Evolutionary conservation across 345 rosid genomes (phyloP).

Genomic region (Punica granatum): DNA sequence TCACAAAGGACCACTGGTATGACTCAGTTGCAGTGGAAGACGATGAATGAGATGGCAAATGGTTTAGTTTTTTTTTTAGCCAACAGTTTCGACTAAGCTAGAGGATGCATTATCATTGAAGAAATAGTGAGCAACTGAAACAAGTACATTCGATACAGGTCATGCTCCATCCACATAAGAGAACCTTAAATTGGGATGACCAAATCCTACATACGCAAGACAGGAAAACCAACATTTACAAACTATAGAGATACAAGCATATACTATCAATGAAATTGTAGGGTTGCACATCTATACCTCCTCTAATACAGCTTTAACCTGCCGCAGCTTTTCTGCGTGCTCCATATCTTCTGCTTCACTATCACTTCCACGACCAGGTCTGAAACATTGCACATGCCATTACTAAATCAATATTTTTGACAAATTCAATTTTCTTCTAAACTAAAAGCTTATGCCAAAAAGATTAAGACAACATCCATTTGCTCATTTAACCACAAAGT

Average conservation of each 20-base stretch:
- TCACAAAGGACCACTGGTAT: background rate
- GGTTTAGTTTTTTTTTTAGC: background rate
- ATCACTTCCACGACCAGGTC: conserved; percentile 93
- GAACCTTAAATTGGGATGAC: background rate
- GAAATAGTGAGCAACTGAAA: background rate
- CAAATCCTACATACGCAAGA: background rate
- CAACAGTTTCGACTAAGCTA: too few species aligned
- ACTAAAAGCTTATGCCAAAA: background rate
- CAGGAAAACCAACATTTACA: background rate
- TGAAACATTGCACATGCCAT: conserved; percentile 12
- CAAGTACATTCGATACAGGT: background rate
- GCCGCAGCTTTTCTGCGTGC: conserved; percentile 99
- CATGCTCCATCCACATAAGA: background rate
- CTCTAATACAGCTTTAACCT: conserved; percentile 98
- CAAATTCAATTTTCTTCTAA: background rate
- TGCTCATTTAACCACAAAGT: background rate
- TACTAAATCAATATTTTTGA: background rate
- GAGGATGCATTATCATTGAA: background rate
- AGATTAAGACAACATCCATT: background rate
- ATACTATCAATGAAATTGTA: background rate
- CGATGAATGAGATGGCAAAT: background rate
- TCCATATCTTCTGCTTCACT: conserved; percentile 98
- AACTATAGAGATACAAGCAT: background rate
- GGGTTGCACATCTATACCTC: conserved; percentile 41
- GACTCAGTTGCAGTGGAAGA: background rate